Evolutionary conservation across 2,329 filamentous ascomycete genomes (phyloP), one percentile per base, ranked within the genome.

Genomic region (Iodosphaeria phyllophila): DNA sequence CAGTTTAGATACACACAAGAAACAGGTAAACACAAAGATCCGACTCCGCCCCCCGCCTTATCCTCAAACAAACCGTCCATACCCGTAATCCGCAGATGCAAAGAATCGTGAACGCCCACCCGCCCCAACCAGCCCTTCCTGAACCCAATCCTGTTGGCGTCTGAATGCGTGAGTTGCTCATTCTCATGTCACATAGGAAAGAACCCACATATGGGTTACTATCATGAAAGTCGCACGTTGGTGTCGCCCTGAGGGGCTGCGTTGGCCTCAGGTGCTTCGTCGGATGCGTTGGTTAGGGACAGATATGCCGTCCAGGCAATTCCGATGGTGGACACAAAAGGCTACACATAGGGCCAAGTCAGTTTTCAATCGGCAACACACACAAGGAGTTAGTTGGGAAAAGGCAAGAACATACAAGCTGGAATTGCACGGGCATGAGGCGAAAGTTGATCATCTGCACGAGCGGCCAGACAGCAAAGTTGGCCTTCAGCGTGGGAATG

Each of bases 281-380:
- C 82, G 3, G 82, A 61, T 5, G 83, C 74, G 52, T 95, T 95
- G 32, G 76, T 79, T 25, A 98, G 64, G 3, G 84, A 93, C 8
- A 98, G 68, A 50, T 93, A 98, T 12, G 84, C 86, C 8, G 89
- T 95, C 89, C 86, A 95, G 17, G 83, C 83, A 40, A 95, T 95
- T 61, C 86, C 86, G 28, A 98, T 55, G 6, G 80, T 91, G 10
- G 86, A 93, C 6, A 93, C 86, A 45, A 98, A 95, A 1, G 86
- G 86, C 84, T 92, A 40, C 22, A 18, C 17, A 30, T 15, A 18
- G 24, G 28, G 29, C 36, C 14, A 36, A 26, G 11, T 12, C 19
- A 13, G 8, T 14, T 16, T 19, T 21, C 13, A 14, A 15, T 9
- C 9, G 14, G 16, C 16, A 15, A 18, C 13, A 19, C 13, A 7